Conservation (phyloP, 345 rosid genomes). For the Linum tenue region DNA sequence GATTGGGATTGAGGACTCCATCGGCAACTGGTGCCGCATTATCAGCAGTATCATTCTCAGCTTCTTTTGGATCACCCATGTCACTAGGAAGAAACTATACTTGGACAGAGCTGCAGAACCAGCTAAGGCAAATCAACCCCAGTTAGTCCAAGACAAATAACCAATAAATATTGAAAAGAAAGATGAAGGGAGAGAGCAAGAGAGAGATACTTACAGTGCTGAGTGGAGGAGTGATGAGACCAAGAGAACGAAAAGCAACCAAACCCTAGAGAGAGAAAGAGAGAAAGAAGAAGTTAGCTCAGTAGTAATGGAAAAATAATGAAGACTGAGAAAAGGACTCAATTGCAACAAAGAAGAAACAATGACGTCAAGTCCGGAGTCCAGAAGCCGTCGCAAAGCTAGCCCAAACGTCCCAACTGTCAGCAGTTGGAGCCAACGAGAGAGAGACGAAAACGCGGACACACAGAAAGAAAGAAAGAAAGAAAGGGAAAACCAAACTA, state of each 20-base stretch:
- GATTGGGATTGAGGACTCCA: neutral
- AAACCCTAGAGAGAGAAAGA: neutral
- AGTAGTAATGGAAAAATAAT: neutral
- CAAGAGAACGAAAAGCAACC: neutral
- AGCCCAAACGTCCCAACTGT: neutral
- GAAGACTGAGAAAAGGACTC: neutral
- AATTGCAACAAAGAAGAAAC: neutral
- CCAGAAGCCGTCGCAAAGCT: neutral
- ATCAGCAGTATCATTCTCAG: neutral
- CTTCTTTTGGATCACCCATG: neutral
- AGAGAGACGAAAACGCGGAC: neutral
- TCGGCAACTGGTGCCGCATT: neutral
- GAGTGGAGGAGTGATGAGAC: no score
- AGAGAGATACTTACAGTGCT: no score
- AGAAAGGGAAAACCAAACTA: neutral
- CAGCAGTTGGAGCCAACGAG: neutral
- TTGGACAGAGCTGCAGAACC: neutral
- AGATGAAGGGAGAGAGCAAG: no score
- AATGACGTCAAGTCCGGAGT: neutral
- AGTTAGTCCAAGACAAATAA: neutral
- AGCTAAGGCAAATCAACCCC: neutral
- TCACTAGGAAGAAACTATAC: neutral
- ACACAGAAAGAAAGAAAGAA: neutral
- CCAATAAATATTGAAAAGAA: no score
- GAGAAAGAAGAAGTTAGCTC: neutral